A percentile compares a stretch with the other conserved stretches of the same genome.
These are phyloP conservation scores for Ophiorrhiza pumila DNA, from an alignment of 257 asterid genomes.

Conservation along the genomic window DNA sequence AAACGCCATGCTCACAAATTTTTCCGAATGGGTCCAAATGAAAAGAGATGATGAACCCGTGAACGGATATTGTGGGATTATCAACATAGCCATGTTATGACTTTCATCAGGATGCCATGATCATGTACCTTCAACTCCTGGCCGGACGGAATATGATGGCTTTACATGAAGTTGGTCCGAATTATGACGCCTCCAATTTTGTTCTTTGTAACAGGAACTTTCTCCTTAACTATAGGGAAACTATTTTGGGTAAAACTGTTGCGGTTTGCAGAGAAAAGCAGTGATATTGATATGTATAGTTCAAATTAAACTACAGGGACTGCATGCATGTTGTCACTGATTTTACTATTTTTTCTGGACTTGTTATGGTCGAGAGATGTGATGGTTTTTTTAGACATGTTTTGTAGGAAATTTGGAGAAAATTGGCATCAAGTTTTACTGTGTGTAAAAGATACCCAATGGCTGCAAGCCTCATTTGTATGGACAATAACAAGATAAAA, in stretches of 20 bases:
- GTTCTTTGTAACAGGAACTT: neutral
- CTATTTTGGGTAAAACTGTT: neutral
- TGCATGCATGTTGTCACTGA: neutral
- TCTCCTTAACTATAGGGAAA: neutral
- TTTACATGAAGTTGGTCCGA: neutral
- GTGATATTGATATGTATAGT: neutral
- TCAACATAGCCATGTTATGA: conserved; percentile 3
- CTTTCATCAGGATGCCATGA: conserved; percentile 3
- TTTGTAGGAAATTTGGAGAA: neutral
- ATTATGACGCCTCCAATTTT: conserved; percentile 1
- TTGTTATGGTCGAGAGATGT: neutral
- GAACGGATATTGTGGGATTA: conserved; percentile 27
- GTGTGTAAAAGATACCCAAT: neutral
- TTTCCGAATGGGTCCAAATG: neutral
- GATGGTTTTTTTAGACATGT: neutral
- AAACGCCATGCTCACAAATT: too few species aligned
- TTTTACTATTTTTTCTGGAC: neutral
- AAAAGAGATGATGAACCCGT: conserved; percentile 32
- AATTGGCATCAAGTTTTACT: neutral
- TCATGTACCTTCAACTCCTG: conserved; percentile 1
- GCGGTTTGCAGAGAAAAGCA: neutral
- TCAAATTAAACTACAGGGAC: neutral
- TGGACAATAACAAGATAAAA: too few species aligned
- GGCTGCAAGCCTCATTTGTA: neutral
- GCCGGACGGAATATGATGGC: conserved; percentile 5